Base-by-base conservation (phyloP, 371 early-diverging fungal genomes). In the Syncephalastrum sp. region DNA sequence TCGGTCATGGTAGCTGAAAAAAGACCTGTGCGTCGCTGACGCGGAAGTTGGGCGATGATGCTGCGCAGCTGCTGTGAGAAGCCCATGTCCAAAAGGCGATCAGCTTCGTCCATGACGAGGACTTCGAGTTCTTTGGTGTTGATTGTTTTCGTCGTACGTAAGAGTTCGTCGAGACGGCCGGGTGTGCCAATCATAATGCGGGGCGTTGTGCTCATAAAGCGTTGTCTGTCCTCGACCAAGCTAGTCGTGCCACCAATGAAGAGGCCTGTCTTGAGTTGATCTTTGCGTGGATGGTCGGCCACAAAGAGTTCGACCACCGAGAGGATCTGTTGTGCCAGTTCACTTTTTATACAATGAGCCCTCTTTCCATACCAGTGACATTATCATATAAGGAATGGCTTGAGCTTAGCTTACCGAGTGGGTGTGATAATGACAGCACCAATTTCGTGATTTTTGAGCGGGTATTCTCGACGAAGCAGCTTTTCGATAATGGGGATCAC, bases 1-100 rank as follows among this genome's bases (percentile, higher is more conserved):
- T 97, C 97, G 25, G 91, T 92, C 91, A 98, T 91, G 7, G 99
- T 99, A 0, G 99, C 99, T 1, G 97, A 98, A 66, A 98, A 99
- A 24, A 99, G 76, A 14, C 98, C 94, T 1, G 96, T 99, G 47
- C 98, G 88, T 17, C 97, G 87, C 72, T 99, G 96, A 58, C 93
- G 94, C 5, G 96, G 97, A 19, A 99, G 64, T 6, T 82, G 71
- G 3, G 81, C 69, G 54, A 98, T 78, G 63, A 99, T 97, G 29
- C 80, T 76, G 17, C 79, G 87, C 21, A 99, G 61, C 54, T 88
- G 82, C 48, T 84, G 78, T 42, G 91, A 85, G 60, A 98, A 98
- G 16, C 98, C 98, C 91, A 98, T 87, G 62, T 97, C 96, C 65
- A 98, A 82, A 43, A 98, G 68, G 53, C 94, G 81, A 74, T 95